Evolutionary conservation across 1,139 yeast genomes (phyloP).

Genomic region (Pichia sp.): DNA sequence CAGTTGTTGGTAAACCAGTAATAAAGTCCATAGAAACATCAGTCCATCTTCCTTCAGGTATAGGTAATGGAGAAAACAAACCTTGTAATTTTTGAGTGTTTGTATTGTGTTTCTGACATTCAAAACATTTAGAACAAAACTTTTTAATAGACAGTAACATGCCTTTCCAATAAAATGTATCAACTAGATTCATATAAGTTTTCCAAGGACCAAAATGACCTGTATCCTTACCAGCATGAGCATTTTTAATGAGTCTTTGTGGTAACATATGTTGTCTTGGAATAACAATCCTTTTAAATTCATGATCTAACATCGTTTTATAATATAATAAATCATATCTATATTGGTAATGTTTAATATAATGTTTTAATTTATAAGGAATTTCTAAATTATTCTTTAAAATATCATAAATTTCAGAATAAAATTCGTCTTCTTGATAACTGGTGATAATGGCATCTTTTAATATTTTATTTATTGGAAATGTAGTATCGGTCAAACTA

Average conservation of each 20-base stretch:
- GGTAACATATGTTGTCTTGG: not conserved
- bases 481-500: not conserved
- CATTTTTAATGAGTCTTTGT: not conserved
- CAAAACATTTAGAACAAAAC: not conserved
- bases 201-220: slow-evolving; percentile 6
- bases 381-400: not conserved
- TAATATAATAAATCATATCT: slow-evolving; percentile 2
- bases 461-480: not conserved
- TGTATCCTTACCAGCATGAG: not conserved
- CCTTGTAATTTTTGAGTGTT: slow-evolving; percentile 1
- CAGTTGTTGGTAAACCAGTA: slow-evolving; percentile 2
- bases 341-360: not conserved
- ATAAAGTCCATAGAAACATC: slow-evolving; percentile 4
- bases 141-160: not conserved
- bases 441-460: not conserved
- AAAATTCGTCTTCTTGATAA: not conserved
- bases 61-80: slow-evolving; percentile 1
- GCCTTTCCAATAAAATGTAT: slow-evolving; percentile 2
- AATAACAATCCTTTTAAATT: not conserved
- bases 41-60: slow-evolving; percentile 7
- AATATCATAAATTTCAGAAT: not conserved
- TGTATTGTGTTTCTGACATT: slow-evolving; percentile 2
- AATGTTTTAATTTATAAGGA: not conserved
- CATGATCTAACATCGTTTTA: not conserved
- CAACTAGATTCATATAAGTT: not conserved